Base-by-base conservation (phyloP, 1,139 yeast species). In the Debaryomyces coudertii region DNA sequence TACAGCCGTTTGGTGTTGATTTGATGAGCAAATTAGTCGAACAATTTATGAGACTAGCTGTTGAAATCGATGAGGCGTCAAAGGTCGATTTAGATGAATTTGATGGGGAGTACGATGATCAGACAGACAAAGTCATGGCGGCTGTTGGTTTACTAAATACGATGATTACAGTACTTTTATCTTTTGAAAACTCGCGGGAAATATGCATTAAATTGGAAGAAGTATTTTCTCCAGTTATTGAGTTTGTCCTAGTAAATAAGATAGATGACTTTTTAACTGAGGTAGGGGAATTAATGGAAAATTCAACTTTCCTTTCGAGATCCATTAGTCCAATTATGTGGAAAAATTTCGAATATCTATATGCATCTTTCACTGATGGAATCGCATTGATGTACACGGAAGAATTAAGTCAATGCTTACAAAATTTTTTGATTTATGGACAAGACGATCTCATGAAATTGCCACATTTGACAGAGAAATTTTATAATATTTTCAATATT, bases 1-100 rank as follows among this genome's bases (percentile, higher is more conserved):
- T 93, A 53, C 95, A 92, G 55, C 98, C 99, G 25, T 93, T 92
- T 67, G 97, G 98, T 7, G 83, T 87, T 36, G 95, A 89, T 54
- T 75, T 93, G 57, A 90, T 92, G 79, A 77, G 76, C 34, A 90
- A 87, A 58, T 71, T 93, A 55, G 84, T 86, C 24, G 87, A 85
- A 50, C 97, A 92, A 63, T 85, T 90, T 57, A 67, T 90, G 77
- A 79, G 88, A 57, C 66, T 90, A 34, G 84, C 90, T 1, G 68
- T 71, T 34, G 97, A 90, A 54, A 68, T 89, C 37, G 75, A 81
- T 47, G 95, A 80, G 20, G 82, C 84, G 1, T 66, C 84, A 1
- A 72, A 78, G 47, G 69, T 69, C 12, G 82, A 78, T 29, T 59
- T 66, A 22, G 81, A 75, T 47, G 77, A 71, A 29, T 65, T 73